Evolutionary conservation across 163 green algal species (phyloP), one percentile per base, ranked within the genome.

Genomic region (Smithsoniella earleae): DNA sequence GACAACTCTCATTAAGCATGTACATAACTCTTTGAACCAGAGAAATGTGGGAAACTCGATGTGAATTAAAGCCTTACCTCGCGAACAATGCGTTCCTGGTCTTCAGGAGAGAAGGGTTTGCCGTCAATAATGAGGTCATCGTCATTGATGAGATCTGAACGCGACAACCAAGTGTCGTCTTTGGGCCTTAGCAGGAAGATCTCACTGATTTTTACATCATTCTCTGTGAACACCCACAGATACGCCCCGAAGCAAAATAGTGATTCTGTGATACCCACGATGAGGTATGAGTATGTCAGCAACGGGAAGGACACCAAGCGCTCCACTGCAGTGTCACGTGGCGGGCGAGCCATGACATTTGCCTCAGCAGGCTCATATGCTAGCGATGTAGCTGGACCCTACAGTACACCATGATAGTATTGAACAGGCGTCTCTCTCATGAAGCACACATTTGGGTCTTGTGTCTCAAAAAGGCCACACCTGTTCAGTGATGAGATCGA

Each of bases 271-370:
- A 89, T 43, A 64, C 85, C 85, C 64, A 91, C 83, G 28, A 89
- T 81, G 54, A 95, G 84, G 80, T 95, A 95, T 22, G 89, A 82
- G 80, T 89, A 91, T 37, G 82, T 82, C 76, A 95, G 86, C 73
- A 95, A 78, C 37, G 77, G 74, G 1, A 83, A 62, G 43, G 84
- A 83, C 16, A 95, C 84, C 6, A 95, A 83, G 46, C 86, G 80
- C 75, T 95, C 88, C 3, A 38, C 75, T n/a, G 75, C 66, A n/a
- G 79, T 77, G 76, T 95, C 85, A 49, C 89, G 82, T 3, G 89
- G 89, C 2, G 88, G 84, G 18, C 89, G 78, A 36, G 84, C 76
- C 89, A 95, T 95, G 62, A 95, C 89, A 58, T 87, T 77, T 1
- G 85, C 80, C 78, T 95, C 89, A 46, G 85, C 86, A 16, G 77